These are phyloP conservation scores for Colletotrichum coccodes DNA, from an alignment of 2,329 filamentous ascomycete species.

Conservation along the genomic window DNA sequence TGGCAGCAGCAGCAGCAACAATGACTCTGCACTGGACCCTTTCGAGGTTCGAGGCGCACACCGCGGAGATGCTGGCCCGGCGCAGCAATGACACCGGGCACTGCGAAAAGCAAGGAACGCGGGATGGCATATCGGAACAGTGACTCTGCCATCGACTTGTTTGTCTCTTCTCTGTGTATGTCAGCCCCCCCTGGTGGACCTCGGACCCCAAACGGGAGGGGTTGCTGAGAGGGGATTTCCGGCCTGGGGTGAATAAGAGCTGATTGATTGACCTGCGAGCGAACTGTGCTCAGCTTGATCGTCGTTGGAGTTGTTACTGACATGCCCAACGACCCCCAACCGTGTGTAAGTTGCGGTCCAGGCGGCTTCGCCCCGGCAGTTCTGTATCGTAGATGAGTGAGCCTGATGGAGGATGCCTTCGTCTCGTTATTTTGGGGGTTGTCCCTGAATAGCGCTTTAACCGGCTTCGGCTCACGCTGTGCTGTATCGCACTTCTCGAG, in stretches of 20 bases:
- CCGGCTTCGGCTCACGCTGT: background rate
- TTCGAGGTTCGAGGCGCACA: background rate
- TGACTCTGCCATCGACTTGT: background rate
- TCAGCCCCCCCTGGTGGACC: background rate
- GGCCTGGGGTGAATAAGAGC: background rate
- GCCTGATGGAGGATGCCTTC: background rate
- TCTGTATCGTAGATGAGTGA: background rate
- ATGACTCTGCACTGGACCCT: background rate
- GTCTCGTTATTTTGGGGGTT: background rate
- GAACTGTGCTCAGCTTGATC: background rate
- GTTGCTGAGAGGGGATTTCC: background rate
- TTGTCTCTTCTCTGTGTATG: background rate
- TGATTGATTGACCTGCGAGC: background rate
- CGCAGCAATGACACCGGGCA: background rate
- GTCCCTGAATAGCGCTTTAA: background rate
- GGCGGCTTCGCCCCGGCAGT: background rate
- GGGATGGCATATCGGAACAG: background rate
- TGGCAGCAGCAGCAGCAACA: background rate
- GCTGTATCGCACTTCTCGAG: background rate
- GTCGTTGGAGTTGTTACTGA: background rate
- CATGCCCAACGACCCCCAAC: background rate
- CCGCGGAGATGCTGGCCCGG: background rate
- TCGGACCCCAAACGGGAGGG: background rate
- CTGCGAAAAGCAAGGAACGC: background rate
- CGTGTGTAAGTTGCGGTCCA: background rate